Conservation (phyloP, 495 filamentous ascomycete genomes). For the Trichocladium uniseriatum region DNA sequence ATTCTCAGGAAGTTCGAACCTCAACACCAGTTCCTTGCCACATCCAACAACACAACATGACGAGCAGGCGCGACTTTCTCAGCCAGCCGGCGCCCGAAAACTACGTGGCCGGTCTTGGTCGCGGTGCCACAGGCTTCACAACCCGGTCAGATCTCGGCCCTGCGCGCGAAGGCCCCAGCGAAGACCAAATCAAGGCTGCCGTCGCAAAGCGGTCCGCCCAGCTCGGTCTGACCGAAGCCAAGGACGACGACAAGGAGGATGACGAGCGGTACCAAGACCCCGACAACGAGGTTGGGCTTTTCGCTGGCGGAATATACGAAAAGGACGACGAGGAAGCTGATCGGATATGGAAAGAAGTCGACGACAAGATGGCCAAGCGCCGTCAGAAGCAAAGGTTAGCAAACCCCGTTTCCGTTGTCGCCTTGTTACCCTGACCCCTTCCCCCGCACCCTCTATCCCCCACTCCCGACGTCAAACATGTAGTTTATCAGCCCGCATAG, state of each 20-base stretch:
- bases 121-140: constrained; percentile 96
- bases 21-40: not conserved
- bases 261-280: constrained; percentile 91
- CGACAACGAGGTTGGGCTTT: constrained; percentile 92
- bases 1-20: not conserved
- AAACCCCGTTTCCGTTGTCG: constrained; percentile 10
- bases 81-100: constrained; percentile 90
- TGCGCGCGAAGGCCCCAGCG: constrained; percentile 90
- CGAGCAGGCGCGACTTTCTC: constrained; percentile 81
- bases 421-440: constrained; percentile 9
- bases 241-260: constrained; percentile 77
- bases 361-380: constrained; percentile 90
- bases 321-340: constrained; percentile 96
- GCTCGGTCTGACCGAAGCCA: constrained; percentile 62
- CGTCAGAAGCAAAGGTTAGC: constrained; percentile 87
- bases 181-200: constrained; percentile 96
- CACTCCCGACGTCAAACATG: constrained; percentile 28
- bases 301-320: constrained; percentile 88
- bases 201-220: constrained; percentile 83
- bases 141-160: constrained; percentile 95
- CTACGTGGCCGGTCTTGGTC: constrained; percentile 95
- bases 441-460: too few relatives aligned
- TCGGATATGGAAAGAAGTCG: constrained; percentile 86
- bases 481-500: constrained; percentile 64
- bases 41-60: constrained; percentile 38